These are phyloP conservation scores for Mycena galericulata DNA, from an alignment of 768 basidiomycete species.

Conservation along the genomic window DNA sequence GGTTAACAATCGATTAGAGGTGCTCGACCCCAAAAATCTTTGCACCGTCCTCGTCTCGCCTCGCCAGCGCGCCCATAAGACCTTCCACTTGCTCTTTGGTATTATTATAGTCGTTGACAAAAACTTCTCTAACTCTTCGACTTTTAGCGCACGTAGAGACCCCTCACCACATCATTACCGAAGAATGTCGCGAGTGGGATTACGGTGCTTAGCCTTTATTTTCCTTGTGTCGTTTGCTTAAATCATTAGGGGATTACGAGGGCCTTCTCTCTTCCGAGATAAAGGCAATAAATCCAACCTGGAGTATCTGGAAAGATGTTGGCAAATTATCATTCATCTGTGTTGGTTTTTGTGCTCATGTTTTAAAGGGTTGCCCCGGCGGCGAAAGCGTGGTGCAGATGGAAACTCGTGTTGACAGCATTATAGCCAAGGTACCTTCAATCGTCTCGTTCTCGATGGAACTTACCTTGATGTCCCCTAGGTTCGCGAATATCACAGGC, in stretches of 20 bases:
- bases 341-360: constrained; percentile 13
- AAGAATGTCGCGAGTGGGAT: constrained; percentile 87
- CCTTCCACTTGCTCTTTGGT: constrained; percentile 84
- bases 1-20: constrained; percentile 45
- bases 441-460: constrained; percentile 1
- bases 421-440: constrained; percentile 73
- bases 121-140: neutral
- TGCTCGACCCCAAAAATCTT: constrained; percentile 85
- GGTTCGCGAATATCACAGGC: constrained; percentile 79
- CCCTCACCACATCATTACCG: constrained; percentile 70
- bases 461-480: constrained; percentile 37
- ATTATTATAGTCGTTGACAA: neutral
- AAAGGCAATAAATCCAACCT: constrained; percentile 64
- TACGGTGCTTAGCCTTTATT: constrained; percentile 55
- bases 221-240: neutral
- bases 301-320: constrained; percentile 88
- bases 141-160: constrained; percentile 47
- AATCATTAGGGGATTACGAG: constrained; percentile 78
- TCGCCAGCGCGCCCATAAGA: constrained; percentile 86
- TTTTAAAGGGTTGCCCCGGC: constrained; percentile 75
- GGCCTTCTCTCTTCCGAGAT: constrained; percentile 88
- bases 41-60: constrained; percentile 86
- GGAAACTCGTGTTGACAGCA: constrained; percentile 78
- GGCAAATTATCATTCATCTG: constrained; percentile 54
- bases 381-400: constrained; percentile 90